Conservation (phyloP, 225 moss, liverwort and hornwort genomes). For the Physcomitrium patens region DNA sequence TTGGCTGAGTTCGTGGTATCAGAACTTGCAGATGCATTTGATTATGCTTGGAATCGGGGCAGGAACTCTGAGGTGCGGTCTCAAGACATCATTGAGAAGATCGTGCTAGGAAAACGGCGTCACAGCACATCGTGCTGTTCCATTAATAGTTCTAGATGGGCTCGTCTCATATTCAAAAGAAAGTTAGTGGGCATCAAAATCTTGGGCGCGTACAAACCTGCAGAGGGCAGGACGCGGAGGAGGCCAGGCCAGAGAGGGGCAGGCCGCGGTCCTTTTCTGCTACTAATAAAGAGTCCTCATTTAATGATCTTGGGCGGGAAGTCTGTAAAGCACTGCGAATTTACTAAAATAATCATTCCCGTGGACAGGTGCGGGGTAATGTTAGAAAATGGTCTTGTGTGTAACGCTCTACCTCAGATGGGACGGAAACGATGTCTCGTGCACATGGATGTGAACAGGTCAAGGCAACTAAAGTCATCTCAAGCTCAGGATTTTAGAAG, state of each 20-base stretch:
- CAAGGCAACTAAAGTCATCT: conserved; percentile 28
- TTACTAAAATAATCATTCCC: conserved; percentile 46
- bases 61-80: conserved; percentile 52
- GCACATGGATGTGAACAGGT: conserved; percentile 24
- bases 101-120: conserved; percentile 38
- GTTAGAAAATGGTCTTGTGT: conserved; percentile 38
- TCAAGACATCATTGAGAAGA: conserved; percentile 59
- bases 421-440: conserved; percentile 36
- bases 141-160: conserved; percentile 23
- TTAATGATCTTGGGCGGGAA: conserved; percentile 1
- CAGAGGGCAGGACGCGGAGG: background rate
- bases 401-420: conserved; percentile 34
- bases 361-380: conserved; percentile 42
- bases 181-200: conserved; percentile 55
- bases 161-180: conserved; percentile 26
- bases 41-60: conserved; percentile 77
- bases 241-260: background rate
- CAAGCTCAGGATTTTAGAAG: conserved; percentile 24
- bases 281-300: conserved; percentile 12
- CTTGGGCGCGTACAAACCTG: conserved; percentile 38
- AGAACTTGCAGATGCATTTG: conserved; percentile 65
- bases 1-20: conserved; percentile 71
- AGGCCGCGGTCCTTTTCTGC: conserved; percentile 23
- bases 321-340: conserved; percentile 37
- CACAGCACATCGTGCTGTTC: conserved; percentile 22